A percentile compares a stretch with the other conserved stretches of the same genome.
These are phyloP conservation scores for Corymbia maculata DNA, from an alignment of 345 rosid genomes.

Conservation along the genomic window DNA sequence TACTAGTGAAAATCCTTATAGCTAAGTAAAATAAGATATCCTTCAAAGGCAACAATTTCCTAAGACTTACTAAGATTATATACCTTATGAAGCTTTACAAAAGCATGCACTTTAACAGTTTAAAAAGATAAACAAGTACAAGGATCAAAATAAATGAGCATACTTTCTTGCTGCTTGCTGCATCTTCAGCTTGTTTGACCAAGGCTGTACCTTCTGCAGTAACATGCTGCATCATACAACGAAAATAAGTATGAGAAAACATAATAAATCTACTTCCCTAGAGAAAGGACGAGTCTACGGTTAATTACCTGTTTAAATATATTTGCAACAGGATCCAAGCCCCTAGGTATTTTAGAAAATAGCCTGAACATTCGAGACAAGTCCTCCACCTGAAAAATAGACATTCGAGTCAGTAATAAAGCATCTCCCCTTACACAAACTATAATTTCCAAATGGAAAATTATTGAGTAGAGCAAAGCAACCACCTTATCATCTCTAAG, in stretches of 20 bases:
- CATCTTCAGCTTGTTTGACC: slow-evolving; percentile 70
- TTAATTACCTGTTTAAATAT: slow-evolving; percentile 46
- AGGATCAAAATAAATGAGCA: background rate
- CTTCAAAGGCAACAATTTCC: background rate
- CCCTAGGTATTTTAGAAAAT: slow-evolving; percentile 36
- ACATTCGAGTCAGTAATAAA: background rate
- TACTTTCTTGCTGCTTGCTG: slow-evolving; percentile 41
- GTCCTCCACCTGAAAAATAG: slow-evolving; percentile 45
- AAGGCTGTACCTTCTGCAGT: slow-evolving; percentile 60
- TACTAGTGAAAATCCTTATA: background rate
- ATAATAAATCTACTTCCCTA: background rate
- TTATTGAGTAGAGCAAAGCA: background rate
- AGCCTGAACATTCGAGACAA: slow-evolving; percentile 74
- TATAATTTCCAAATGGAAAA: background rate
- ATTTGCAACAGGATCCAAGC: slow-evolving; percentile 50
- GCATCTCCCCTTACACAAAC: background rate
- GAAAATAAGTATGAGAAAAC: background rate
- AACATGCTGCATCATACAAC: slow-evolving; percentile 32
- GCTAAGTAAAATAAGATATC: background rate
- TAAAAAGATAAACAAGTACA: background rate
- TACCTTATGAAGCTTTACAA: background rate
- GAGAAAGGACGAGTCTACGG: background rate
- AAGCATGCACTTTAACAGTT: background rate
- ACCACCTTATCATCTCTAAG: slow-evolving; percentile 69
- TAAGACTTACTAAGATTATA: background rate